Base-by-base conservation (phyloP, 345 rosid genomes). In the Bruguiera parviflora region DNA sequence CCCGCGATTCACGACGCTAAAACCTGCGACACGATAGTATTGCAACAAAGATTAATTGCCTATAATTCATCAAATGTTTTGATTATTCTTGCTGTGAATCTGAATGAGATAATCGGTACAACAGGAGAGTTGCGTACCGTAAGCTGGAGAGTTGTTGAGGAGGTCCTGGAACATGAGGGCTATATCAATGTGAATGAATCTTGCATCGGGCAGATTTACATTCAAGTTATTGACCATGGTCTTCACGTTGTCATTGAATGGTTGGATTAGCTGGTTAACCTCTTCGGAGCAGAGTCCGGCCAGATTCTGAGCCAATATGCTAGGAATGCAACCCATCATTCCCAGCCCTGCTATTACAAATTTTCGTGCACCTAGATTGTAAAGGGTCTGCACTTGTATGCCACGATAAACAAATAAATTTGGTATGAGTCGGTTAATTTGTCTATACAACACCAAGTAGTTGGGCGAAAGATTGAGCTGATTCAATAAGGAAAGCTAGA, bases 311-410 rank as follows among this genome's bases (percentile, higher is more conserved):
- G 99, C 92, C 64, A 92, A 19, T 63, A 92, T 92, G 82, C 99
- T 95, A 0, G 98, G 99, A 33, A 95, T 95, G 67, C 99, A 95
- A 24, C 99, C 99, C 99, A 95, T 92, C 61, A 80, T 68, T 64
- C 98, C 97, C 25, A 95, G 65, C 46, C 98, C 99, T 2, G 92
- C 86, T 31, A 95, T 47, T 6, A 95, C 85, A 71, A 92, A 90
- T 78, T 90, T 95, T 53, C 96, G 64, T 35, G 88, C 98, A 65
- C 98, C 99, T 0, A 92, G 89, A 77, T 90, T 92, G 86, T 92
- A 92, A 0, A 95, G 80, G 39, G 56, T 61, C 79, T 76, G 71
- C 11, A 6, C 25, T 19, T 2, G 11, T 28, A 16, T 0, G 24
- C 43, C 43, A 9, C 43, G 13, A 37, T 37, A 37, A 37, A 10